Evolutionary conservation across 768 basidiomycete species (phyloP), one percentile per base, ranked within the genome.

Genomic region (Trametes villosa): DNA sequence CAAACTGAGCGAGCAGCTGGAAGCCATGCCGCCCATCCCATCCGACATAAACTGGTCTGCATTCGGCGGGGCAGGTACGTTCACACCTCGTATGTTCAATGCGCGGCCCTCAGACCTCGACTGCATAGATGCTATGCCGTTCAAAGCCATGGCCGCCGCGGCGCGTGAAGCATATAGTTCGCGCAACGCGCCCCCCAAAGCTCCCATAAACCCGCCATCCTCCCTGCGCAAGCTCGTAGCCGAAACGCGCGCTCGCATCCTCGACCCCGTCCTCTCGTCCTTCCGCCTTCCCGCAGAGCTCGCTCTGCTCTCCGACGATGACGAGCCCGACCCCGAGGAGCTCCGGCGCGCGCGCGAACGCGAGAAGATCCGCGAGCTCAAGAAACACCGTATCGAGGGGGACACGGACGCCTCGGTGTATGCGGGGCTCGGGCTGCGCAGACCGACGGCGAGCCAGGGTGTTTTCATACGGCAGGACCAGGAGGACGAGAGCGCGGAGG

Each of bases 1-100:
- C 63, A 68, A 64, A 50, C 62, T 88, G 45, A 82, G 81, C 60
- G 77, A 79, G 34, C 74, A 81, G 50, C 69, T 72, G 0, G 81
- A 82, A 54, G 78, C 79, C 33, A 74, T 76, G 24, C 75, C 83
- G 2, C 66, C 69, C 1, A 67, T 83, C 6, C 83, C 84, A 4
- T 70, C 79, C 57, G 77, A 78, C 31, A 76, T 91, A 46, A 77
- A 91, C 63, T 92, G 90, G 91, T 71, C 79, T 12, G 67, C 81
- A 1, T 91, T 86, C 68, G 76, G 79, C 11, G 76, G 77, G 7
- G 76, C 77, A 65, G 88, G 89, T 91, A 24, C 22, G 44, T 38
- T 22, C 31, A 15, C 41, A 55, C 53, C 44, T 47, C 34, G 29
- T 60, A 24, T 18, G n/a, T 27, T 12, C 15, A 4, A 24, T n/a